Percentiles rank a stretch among this genome's conserved stretches.
These are phyloP conservation scores for Blastomyces gilchristii DNA, from an alignment of 2,329 filamentous ascomycete genomes.

Conservation along the genomic window DNA sequence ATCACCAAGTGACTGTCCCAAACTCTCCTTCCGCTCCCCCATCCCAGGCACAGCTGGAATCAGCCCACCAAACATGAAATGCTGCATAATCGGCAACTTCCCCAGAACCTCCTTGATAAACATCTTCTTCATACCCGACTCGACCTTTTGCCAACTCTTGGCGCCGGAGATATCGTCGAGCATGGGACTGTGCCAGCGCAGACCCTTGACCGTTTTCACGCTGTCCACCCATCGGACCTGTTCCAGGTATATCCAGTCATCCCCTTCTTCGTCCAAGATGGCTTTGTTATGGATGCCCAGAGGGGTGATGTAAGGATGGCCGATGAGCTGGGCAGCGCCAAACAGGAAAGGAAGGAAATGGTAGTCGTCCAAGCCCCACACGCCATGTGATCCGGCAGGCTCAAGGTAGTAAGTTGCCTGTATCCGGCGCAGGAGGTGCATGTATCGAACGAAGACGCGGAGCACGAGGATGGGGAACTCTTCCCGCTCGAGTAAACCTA, in stretches of 20 bases:
- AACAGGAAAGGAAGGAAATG: slow-evolving; percentile 95
- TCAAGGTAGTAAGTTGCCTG: slow-evolving; percentile 94
- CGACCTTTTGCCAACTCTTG: slow-evolving; percentile 83
- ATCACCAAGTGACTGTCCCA: slow-evolving; percentile 51
- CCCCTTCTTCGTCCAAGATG: slow-evolving; percentile 72
- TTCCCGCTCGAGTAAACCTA: slow-evolving; percentile 50
- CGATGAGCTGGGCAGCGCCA: slow-evolving; percentile 77
- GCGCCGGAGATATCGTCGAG: slow-evolving; percentile 91
- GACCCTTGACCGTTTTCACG: slow-evolving; percentile 87
- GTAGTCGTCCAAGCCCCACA: slow-evolving; percentile 97
- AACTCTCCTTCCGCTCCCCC: slow-evolving; percentile 44
- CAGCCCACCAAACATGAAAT: slow-evolving; percentile 85
- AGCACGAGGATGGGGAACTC: slow-evolving; percentile 70
- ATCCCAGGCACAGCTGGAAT: slow-evolving; percentile 73
- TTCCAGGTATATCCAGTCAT: slow-evolving; percentile 80
- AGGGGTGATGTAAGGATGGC: slow-evolving; percentile 71
- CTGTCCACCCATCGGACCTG: slow-evolving; percentile 92
- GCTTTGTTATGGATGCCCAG: slow-evolving; percentile 78
- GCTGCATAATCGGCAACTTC: slow-evolving; percentile 96
- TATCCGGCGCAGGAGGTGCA: slow-evolving; percentile 73
- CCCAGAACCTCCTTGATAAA: slow-evolving; percentile 85
- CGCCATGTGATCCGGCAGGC: slow-evolving; percentile 89
- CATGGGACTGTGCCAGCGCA: slow-evolving; percentile 97
- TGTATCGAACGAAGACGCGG: slow-evolving; percentile 69
- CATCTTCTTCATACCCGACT: slow-evolving; percentile 93